Conservation (phyloP, 2,329 filamentous ascomycete species). For the Xylariaceae sp. region DNA sequence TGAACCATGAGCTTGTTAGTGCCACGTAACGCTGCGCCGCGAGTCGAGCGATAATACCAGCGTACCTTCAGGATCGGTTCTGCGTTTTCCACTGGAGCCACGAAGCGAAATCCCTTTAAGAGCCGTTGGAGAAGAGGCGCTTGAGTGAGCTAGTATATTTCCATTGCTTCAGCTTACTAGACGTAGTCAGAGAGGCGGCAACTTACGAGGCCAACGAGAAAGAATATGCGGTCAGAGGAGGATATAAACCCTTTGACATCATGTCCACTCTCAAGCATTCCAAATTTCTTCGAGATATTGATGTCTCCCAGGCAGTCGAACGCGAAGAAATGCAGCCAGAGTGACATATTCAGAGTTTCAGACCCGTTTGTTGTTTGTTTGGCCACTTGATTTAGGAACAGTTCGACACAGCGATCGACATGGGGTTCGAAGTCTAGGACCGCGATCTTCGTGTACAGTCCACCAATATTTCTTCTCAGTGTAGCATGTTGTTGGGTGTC, state of each 20-base stretch:
- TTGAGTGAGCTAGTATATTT: not conserved
- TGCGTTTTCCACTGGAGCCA: not conserved
- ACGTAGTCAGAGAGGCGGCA: not conserved
- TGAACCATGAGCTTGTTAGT: no score
- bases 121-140: not conserved
- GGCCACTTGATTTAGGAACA: slow-evolving; percentile 1
- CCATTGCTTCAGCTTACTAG: not conserved
- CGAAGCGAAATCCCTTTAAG: not conserved
- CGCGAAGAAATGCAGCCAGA: slow-evolving; percentile 25
- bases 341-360: slow-evolving; percentile 7
- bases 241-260: slow-evolving; percentile 15
- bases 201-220: not conserved
- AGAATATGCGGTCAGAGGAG: slow-evolving; percentile 16
- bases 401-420: slow-evolving; percentile 10
- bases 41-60: not conserved
- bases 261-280: slow-evolving; percentile 18
- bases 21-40: no score
- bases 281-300: slow-evolving; percentile 23
- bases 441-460: slow-evolving; percentile 9
- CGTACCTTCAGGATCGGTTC: not conserved
- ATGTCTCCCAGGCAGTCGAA: slow-evolving; percentile 23
- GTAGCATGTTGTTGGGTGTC: not conserved
- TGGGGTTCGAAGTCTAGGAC: slow-evolving; percentile 14
- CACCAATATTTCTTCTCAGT: slow-evolving; percentile 4
- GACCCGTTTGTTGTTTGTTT: not conserved